Evolutionary conservation across 139 green algal species (phyloP).

Genomic region (Asterochloris erici): DNA sequence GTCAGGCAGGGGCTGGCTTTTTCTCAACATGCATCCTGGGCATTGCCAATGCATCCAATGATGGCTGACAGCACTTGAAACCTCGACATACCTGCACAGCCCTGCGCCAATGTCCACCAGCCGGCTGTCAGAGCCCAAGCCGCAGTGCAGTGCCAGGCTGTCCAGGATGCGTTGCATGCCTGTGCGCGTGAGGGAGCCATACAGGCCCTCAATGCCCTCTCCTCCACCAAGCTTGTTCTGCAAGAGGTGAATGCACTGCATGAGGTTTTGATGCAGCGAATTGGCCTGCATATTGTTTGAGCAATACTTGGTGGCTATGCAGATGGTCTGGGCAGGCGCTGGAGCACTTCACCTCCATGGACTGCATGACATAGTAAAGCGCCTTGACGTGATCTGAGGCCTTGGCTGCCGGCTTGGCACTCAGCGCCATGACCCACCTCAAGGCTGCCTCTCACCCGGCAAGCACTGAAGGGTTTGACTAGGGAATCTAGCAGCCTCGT

Average conservation of each 20-base stretch:
- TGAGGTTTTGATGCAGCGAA: not conserved
- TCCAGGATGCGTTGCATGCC: constrained; percentile 77
- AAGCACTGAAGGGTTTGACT: not conserved
- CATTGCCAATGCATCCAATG: too few species aligned
- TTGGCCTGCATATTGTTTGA: not conserved
- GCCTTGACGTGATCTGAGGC: constrained; percentile 20
- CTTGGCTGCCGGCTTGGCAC: not conserved
- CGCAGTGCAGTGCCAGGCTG: constrained; percentile 54
- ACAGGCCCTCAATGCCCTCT: constrained; percentile 89
- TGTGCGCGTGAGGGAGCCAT: constrained; percentile 75
- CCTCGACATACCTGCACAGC: constrained; percentile 61
- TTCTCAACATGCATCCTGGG: too few species aligned
- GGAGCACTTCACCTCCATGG: constrained; percentile 38
- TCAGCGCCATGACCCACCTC: not conserved
- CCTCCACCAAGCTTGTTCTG: constrained; percentile 86
- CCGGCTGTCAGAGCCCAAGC: constrained; percentile 49
- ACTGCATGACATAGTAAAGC: constrained; percentile 62
- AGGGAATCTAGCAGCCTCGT: too few species aligned
- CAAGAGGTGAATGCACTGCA: not conserved
- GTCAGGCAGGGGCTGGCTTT: too few species aligned
- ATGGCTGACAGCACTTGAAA: too few species aligned
- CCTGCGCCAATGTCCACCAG: constrained; percentile 88
- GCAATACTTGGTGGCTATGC: not conserved
- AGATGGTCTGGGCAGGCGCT: not conserved
- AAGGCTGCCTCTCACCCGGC: not conserved